These are phyloP conservation scores for Aphanomyces astaci DNA, from an alignment of 352 stramenopile species.

Conservation along the genomic window DNA sequence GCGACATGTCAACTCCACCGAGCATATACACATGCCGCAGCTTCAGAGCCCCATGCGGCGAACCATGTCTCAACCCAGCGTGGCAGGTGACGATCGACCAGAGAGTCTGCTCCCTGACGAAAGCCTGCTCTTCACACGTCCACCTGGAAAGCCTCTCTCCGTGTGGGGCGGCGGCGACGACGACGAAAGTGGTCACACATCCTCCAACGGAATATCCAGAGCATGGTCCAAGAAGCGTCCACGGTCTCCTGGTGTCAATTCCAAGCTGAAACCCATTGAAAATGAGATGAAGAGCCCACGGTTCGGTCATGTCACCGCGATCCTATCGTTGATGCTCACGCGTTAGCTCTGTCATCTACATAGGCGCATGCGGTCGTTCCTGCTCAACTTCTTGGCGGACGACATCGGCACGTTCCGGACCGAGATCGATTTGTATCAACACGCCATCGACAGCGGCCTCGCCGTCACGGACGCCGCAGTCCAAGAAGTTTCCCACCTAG, in stretches of 20 bases:
- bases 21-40: background rate
- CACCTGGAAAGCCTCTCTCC: background rate
- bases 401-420: constrained; percentile 60
- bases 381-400: constrained; percentile 86
- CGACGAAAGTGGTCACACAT: too few species aligned
- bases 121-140: constrained; percentile 15
- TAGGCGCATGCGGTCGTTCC: constrained; percentile 81
- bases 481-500: constrained; percentile 77
- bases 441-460: constrained; percentile 79
- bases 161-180: constrained; percentile 4
- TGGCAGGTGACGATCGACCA: background rate
- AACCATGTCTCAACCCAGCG: background rate
- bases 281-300: constrained; percentile 11
- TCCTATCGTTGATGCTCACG: background rate
- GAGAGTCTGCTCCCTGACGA: background rate
- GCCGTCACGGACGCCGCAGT: constrained; percentile 85
- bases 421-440: constrained; percentile 76
- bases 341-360: too few species aligned
- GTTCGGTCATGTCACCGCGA: background rate
- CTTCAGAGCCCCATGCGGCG: background rate
- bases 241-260: background rate
- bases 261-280: constrained; percentile 1
- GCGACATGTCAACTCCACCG: background rate
- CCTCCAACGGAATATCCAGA: background rate
- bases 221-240: constrained; percentile 15